Conservation (phyloP, 331 rosid species). For the Rosa hybrid region DNA sequence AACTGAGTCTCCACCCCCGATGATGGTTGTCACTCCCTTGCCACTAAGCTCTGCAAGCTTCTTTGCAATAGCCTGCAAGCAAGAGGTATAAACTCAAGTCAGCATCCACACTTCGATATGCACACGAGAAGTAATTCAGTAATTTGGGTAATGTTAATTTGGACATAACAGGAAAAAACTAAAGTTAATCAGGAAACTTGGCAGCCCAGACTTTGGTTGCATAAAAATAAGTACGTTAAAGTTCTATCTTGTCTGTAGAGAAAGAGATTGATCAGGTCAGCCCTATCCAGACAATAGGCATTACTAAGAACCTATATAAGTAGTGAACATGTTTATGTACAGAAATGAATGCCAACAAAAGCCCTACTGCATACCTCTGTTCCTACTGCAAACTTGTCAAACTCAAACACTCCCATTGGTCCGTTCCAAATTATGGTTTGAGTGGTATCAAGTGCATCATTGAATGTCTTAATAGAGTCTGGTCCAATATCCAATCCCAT, state of each 20-base stretch:
- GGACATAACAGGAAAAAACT: neutral
- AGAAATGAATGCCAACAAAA: constrained; percentile 1
- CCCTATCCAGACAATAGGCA: neutral
- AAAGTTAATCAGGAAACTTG: neutral
- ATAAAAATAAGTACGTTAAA: neutral
- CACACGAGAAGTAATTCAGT: neutral
- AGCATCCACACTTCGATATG: neutral
- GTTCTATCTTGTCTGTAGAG: neutral
- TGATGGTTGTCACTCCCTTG: constrained; percentile 96
- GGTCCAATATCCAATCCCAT: constrained; percentile 99
- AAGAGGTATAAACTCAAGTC: constrained; percentile 12
- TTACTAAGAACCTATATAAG: neutral
- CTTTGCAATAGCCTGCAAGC: constrained; percentile 79
- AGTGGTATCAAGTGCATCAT: constrained; percentile 76
- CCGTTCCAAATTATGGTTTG: constrained; percentile 98
- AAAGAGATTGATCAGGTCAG: neutral
- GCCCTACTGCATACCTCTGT: constrained; percentile 69
- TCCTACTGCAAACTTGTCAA: constrained; percentile 91
- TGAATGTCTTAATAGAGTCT: constrained; percentile 87
- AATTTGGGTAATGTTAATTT: neutral
- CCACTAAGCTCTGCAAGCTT: constrained; percentile 94
- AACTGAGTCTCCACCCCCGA: constrained; percentile 99
- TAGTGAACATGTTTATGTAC: neutral
- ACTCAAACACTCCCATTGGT: constrained; percentile 99
- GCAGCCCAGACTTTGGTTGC: neutral